Base-by-base conservation (phyloP, 306 rosid species). In the Trifolium pratense region DNA sequence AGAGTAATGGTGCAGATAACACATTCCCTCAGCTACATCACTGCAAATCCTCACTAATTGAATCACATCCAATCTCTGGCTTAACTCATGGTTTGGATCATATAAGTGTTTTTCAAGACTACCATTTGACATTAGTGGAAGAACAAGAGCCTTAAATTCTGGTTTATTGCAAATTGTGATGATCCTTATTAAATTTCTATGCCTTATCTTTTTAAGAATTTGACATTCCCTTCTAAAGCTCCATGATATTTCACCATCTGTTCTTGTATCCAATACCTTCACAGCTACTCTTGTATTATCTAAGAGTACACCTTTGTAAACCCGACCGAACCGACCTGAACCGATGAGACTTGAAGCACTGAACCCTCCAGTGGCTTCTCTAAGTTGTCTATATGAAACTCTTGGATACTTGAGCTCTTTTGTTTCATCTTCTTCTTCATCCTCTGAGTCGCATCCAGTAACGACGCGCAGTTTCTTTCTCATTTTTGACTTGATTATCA, bases 11-110 rank as follows among this genome's bases (percentile, higher is more conserved):
- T 94, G 98, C 64, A 94, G 53, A 79, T 94, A 94, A 56, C 95
- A 87, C 84, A 94, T 70, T 42, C 91, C 98, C 76, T 94, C 97
- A 12, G 97, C 97, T 6, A 94, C 95, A 74, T 94, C 97, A 42
- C 86, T 81, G 73, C 97, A 89, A 29, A 94, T 91, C 76, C 78
- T 88, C 76, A 94, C 91, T 20, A 91, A 3, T 77, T 89, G 96
- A 70, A 80, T 73, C 84, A 89, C 80, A 80, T 87, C 71, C 76
- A 93, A 74, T 36, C 73, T 79, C 34, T 66, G 78, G 55, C 68
- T 80, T 58, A 75, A 68, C 45, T 82, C 90, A 9, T 87, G 77
- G 75, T 81, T 88, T 58, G 88, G 88, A 75, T 91, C 88, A 71
- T 94, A 91, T 3, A 91, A 79, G 68, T 89, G 92, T 69, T 79